These are phyloP conservation scores for Saccharomyces kudriavzevii DNA, from an alignment of 805 yeast species.

Conservation along the genomic window DNA sequence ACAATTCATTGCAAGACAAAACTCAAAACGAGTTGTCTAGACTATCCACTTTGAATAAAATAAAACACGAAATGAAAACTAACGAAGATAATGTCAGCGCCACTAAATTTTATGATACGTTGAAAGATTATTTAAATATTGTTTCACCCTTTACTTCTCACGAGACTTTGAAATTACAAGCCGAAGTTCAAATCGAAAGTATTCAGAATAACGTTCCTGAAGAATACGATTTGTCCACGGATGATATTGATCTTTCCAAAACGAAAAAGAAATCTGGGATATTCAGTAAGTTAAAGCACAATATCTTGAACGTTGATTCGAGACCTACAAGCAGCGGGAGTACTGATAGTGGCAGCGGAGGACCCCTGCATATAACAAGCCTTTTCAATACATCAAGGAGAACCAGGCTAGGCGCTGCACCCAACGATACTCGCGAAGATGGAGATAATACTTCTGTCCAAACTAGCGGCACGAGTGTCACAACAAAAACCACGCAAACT, in stretches of 20 bases:
- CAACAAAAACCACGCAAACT: slow-evolving; percentile 3
- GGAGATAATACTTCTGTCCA: slow-evolving; percentile 6
- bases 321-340: slow-evolving; percentile 14
- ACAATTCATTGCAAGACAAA: slow-evolving; percentile 22
- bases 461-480: slow-evolving; percentile 4
- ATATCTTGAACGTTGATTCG: slow-evolving; percentile 8
- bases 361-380: neutral
- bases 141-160: slow-evolving; percentile 59
- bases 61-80: slow-evolving; percentile 33
- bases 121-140: slow-evolving; percentile 43
- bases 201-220: slow-evolving; percentile 73
- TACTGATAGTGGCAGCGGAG: neutral
- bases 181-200: slow-evolving; percentile 85
- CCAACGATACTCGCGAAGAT: slow-evolving; percentile 3
- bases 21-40: slow-evolving; percentile 27
- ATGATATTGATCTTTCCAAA: slow-evolving; percentile 36
- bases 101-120: slow-evolving; percentile 31
- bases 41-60: slow-evolving; percentile 25
- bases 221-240: slow-evolving; percentile 58
- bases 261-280: slow-evolving; percentile 57
- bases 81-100: slow-evolving; percentile 40
- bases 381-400: neutral
- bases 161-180: slow-evolving; percentile 64
- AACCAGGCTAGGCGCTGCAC: neutral
- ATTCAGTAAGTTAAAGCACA: slow-evolving; percentile 33